Conservation (phyloP, 2,329 filamentous ascomycete genomes). For the Rhynchosporium agropyri region DNA sequence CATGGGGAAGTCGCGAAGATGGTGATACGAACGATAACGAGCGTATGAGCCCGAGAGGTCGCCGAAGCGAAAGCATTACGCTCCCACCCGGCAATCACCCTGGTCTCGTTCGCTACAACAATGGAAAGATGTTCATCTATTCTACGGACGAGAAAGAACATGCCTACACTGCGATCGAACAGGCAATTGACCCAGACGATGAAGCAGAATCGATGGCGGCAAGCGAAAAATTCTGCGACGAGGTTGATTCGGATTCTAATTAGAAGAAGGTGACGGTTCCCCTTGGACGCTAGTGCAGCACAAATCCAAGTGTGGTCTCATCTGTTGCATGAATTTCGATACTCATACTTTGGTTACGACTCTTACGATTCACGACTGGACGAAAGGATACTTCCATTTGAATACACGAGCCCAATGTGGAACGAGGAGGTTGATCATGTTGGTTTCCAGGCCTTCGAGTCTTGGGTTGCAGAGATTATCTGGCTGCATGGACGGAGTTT, state of each 20-base stretch:
- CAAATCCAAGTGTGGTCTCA: slow-evolving; percentile 32
- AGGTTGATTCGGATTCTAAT: slow-evolving; percentile 6
- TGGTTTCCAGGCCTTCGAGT: not conserved
- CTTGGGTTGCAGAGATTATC: not conserved
- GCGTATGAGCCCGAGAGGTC: slow-evolving; percentile 48
- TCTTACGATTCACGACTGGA: slow-evolving; percentile 33
- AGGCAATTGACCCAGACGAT: slow-evolving; percentile 15
- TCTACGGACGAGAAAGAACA: slow-evolving; percentile 13
- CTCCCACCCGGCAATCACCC: slow-evolving; percentile 49
- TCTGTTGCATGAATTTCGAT: slow-evolving; percentile 20
- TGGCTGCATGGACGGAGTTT: slow-evolving; percentile 9
- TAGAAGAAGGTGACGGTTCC: slow-evolving; percentile 24
- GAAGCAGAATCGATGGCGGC: slow-evolving; percentile 16
- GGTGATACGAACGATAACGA: slow-evolving; percentile 81
- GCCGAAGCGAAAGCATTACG: slow-evolving; percentile 45
- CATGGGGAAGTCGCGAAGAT: slow-evolving; percentile 92
- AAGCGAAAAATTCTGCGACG: slow-evolving; percentile 23
- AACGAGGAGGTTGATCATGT: slow-evolving; percentile 1
- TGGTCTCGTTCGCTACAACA: slow-evolving; percentile 49
- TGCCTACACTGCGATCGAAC: not conserved
- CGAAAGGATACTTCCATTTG: not conserved
- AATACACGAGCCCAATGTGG: not conserved
- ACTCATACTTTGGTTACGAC: slow-evolving; percentile 28
- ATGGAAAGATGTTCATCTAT: slow-evolving; percentile 40
- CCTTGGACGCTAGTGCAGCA: slow-evolving; percentile 43